Evolutionary conservation across 176 grass and related monocot species (phyloP), one percentile per base, ranked within the genome.

Genomic region (Oryza australiensis): DNA sequence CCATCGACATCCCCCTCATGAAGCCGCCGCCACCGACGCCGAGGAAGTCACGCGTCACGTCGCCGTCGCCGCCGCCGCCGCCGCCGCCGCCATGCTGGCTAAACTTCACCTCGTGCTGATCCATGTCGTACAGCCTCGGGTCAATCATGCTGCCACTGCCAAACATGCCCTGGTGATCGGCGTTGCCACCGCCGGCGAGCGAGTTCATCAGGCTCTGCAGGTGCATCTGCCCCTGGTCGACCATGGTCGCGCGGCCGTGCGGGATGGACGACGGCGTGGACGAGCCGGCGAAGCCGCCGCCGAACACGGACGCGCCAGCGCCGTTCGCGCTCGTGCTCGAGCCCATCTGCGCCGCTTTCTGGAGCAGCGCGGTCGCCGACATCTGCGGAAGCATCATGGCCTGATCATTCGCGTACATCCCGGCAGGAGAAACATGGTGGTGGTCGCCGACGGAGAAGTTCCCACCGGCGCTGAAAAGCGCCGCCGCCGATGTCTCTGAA

Each of bases 321-420:
- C 22, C n/a, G n/a, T 60, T 88, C 3, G 75, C 34, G 74, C 72
- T 88, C 64, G 90, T 85, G 68, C 48, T 95, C 22, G 93, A 84
- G 22, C 96, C 91, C 96, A 99, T 95, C 77, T 95, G 93, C 53
- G 89, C 94, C 3, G 96, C 96, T 83, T 95, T 99, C 85, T 99
- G 96, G 35, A 99, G 96, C 73, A 99, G 78, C 27, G 89, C 89
- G 13, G 96, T 99, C 48, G 96, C 96, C 15, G 96, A 99, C 96
- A 99, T 99, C 77, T 91, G 93, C 40, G 91, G 89, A 67, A 95
- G 77, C 72, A 86, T 80, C 30, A 73, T 33, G 24, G 77, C 24
- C 57, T 83, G 85, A 5, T 99, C 96, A 26, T 74, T 88, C 55
- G 22, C n/a, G 76, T 92, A 91, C 75, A 91, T 86, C 73, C 88